A percentile compares a stretch with the other conserved stretches of the same genome.
phyloP scores from a whole-genome alignment of 805 yeast species.

The Yamadazyma kitorensis region DNA sequence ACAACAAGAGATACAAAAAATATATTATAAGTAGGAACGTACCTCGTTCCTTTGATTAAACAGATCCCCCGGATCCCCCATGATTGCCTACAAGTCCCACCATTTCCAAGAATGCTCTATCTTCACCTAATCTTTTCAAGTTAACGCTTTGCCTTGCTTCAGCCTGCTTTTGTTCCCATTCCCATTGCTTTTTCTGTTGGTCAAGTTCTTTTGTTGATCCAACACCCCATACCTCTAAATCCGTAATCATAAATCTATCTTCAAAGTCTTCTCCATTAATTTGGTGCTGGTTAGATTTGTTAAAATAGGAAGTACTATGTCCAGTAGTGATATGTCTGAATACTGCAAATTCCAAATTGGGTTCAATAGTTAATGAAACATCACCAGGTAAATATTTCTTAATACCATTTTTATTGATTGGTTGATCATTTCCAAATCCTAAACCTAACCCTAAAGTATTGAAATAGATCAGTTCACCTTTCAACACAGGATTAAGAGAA shows the following conservation, averaged over 20 bases:
- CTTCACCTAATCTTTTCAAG: conserved; percentile 67
- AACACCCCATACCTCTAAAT: conserved; percentile 89
- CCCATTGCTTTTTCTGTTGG: conserved; percentile 77
- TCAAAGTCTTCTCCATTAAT: conserved; percentile 45
- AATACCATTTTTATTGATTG: conserved; percentile 45
- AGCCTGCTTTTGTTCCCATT: conserved; percentile 89
- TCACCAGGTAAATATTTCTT: conserved; percentile 64
- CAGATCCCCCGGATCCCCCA: conserved; percentile 45
- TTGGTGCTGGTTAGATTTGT: conserved; percentile 19
- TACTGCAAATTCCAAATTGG: conserved; percentile 73
- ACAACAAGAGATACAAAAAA: no score
- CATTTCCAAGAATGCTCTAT: conserved; percentile 81
- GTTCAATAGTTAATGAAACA: conserved; percentile 76
- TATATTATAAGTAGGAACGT: no score
- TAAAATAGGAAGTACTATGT: conserved; percentile 22
- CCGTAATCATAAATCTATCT: conserved; percentile 65
- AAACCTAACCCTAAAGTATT: conserved; percentile 74
- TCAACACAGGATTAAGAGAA: conserved; percentile 27
- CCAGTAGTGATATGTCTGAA: conserved; percentile 55
- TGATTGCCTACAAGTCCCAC: conserved; percentile 59
- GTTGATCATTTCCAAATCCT: conserved; percentile 77
- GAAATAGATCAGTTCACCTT: conserved; percentile 54
- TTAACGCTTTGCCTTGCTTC: conserved; percentile 72
- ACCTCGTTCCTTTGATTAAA: no score
- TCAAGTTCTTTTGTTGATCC: conserved; percentile 76